Percentiles rank a stretch among this genome's conserved stretches.
Evolutionary conservation across 441 rosid species (phyloP).

Genomic region (Erodium texanum): DNA sequence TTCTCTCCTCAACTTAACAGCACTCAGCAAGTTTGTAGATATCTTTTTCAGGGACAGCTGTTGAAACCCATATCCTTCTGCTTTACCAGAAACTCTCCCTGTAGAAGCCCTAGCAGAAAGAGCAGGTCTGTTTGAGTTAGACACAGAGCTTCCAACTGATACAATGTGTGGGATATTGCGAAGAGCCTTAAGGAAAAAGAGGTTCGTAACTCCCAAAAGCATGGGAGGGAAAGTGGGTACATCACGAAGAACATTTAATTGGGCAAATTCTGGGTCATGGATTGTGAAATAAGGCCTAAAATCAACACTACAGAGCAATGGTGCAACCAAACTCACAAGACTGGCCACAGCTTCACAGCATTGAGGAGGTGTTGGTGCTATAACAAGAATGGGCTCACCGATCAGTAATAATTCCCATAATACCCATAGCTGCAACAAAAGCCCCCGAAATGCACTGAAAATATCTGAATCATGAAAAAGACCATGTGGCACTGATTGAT

Average conservation of each 20-base stretch:
- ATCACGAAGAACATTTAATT: slow-evolving; percentile 58
- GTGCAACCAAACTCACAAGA: slow-evolving; percentile 91
- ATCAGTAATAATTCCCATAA: slow-evolving; percentile 85
- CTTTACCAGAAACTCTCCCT: slow-evolving; percentile 57
- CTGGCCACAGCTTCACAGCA: slow-evolving; percentile 96
- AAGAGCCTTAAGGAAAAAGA: slow-evolving; percentile 91
- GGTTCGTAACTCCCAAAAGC: slow-evolving; percentile 89
- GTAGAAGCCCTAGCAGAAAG: slow-evolving; percentile 47
- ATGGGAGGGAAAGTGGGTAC: slow-evolving; percentile 81
- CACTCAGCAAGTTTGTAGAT: slow-evolving; percentile 69
- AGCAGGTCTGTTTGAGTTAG: slow-evolving; percentile 48
- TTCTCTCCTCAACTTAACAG: slow-evolving; percentile 79
- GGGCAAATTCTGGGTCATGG: slow-evolving; percentile 79
- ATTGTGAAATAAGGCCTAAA: slow-evolving; percentile 98
- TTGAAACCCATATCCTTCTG: slow-evolving; percentile 67
- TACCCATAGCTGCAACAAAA: slow-evolving; percentile 82
- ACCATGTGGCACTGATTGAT: slow-evolving; percentile 90
- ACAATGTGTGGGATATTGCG: slow-evolving; percentile 80
- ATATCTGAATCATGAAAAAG: slow-evolving; percentile 92
- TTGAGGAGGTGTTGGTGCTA: slow-evolving; percentile 95
- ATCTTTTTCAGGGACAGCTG: slow-evolving; percentile 74
- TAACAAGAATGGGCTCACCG: slow-evolving; percentile 91
- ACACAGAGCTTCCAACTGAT: slow-evolving; percentile 77
- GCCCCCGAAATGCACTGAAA: slow-evolving; percentile 72
- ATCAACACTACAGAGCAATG: slow-evolving; percentile 72